Percentiles rank a stretch among this genome's conserved stretches.
Evolutionary conservation across 441 rosid species (phyloP).

Genomic region (Gossypium schwendimanii): DNA sequence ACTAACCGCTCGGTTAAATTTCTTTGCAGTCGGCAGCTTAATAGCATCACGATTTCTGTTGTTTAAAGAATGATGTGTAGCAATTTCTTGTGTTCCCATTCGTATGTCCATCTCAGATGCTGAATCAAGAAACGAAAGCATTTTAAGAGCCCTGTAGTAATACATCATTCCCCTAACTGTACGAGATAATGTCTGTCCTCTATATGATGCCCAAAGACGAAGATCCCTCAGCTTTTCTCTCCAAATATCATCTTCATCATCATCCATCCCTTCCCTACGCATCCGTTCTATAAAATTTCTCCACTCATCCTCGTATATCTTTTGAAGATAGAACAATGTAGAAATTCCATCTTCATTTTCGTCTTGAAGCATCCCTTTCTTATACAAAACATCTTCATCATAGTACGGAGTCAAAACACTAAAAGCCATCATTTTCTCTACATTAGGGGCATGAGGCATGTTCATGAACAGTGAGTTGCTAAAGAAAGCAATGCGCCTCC

Average conservation of each 20-base stretch:
- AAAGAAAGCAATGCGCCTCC: conserved; percentile 61
- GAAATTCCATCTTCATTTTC: conserved; percentile 72
- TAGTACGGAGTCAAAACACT: conserved; percentile 66
- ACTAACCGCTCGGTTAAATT: conserved; percentile 39
- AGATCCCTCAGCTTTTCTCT: conserved; percentile 53
- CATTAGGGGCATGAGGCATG: conserved; percentile 59
- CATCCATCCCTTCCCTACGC: conserved; percentile 49
- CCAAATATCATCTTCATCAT: conserved; percentile 44
- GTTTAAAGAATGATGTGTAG: conserved; percentile 40
- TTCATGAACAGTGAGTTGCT: conserved; percentile 65
- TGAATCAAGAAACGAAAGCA: conserved; percentile 81
- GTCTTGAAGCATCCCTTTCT: conserved; percentile 43
- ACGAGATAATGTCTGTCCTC: conserved; percentile 85
- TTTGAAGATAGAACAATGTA: conserved; percentile 54
- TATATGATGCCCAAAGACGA: conserved; percentile 81
- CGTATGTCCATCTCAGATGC: conserved; percentile 75
- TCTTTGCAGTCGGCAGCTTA: conserved; percentile 33
- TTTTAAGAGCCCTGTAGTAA: conserved; percentile 74
- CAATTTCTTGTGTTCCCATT: conserved; percentile 45
- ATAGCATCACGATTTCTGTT: conserved; percentile 25
- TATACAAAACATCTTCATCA: conserved; percentile 54
- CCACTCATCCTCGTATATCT: conserved; percentile 60
- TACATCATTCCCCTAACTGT: conserved; percentile 97
- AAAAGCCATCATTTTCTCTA: conserved; percentile 66
- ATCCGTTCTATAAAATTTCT: conserved; percentile 58